Base-by-base conservation (phyloP, 2,329 filamentous ascomycete species). In the Pleochaeta shiraiana region DNA sequence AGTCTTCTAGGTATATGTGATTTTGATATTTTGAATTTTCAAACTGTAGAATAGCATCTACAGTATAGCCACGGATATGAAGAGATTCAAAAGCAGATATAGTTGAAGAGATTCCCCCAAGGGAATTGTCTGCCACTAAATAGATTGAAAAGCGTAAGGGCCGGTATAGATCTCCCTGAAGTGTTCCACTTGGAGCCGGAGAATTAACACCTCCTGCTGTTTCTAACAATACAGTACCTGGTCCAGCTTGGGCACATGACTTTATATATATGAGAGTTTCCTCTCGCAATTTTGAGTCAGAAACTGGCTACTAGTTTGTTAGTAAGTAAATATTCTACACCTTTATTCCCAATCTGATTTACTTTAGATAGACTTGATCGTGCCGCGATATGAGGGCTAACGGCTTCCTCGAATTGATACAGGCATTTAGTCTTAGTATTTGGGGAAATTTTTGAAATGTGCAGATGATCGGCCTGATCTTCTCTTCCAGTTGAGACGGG, bases 121-220 rank as follows among this genome's bases (percentile, higher is more conserved):
- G 79, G 26, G 83, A 81, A 31, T 83, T 79, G 72, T 95, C 89
- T 6, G 86, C 88, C 0, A 95, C 79, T 0, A 95, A 79, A 16
- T 93, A 74, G 0, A 86, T 81, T 0, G 90, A 88, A 0, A 87
- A 74, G n/a, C 88, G 79, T 0, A 95, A 74, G 0, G 87, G 83
- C 24, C 85, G 78, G 71, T 91, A 93, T 0, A 91, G 75, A 70
- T 95, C 88, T 1, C 85, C 88, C 71, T 95, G 89, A 0, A 86
- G 83, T 1, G 79, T 86, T 11, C 88, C 87, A 39, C 86, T 88
- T 0, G 88, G 89, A 0, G 82, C 82, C 0, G 89, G 89, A 0
- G 88, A 92, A 67, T 92, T 83, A 0, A 92, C 86, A 0, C 89
- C 89, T 0, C 88, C 89, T 0, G 89, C 88, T 1, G 89, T 93